Evolutionary conservation across 306 rosid species (phyloP).

Genomic region (Pterocarpus santalinus): DNA sequence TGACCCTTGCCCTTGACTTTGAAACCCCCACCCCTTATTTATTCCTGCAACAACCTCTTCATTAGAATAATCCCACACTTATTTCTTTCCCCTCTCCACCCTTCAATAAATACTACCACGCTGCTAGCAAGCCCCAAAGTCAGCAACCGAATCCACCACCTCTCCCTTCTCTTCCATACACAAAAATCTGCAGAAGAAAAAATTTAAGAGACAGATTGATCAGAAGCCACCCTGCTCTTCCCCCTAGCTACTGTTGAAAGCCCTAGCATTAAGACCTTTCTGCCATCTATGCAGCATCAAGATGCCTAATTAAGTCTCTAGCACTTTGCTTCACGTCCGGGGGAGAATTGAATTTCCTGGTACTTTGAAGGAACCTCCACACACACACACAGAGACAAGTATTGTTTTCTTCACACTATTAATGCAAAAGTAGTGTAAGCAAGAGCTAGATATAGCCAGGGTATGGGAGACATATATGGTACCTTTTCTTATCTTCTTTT

Average conservation of each 20-base stretch:
- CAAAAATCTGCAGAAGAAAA: not conserved
- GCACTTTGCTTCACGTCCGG: conserved; percentile 57
- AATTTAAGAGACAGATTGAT: conserved; percentile 48
- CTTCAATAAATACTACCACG: conserved; percentile 51
- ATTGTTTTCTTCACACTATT: conserved; percentile 39
- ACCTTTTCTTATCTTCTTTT: not conserved
- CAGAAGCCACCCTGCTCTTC: conserved; percentile 45
- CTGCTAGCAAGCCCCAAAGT: conserved; percentile 42
- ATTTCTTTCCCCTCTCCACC: conserved; percentile 43
- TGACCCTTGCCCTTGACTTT: conserved; percentile 57
- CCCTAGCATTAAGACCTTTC: conserved; percentile 64
- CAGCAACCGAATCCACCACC: not conserved
- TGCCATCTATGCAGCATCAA: conserved; percentile 60
- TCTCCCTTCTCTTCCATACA: no score
- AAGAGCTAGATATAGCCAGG: not conserved
- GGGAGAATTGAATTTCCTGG: conserved; percentile 16
- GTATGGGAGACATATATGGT: conserved; percentile 37
- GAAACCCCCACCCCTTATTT: conserved; percentile 61
- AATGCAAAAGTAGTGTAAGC: conserved; percentile 47
- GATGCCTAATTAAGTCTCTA: conserved; percentile 66
- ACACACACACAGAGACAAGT: not conserved
- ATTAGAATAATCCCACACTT: conserved; percentile 72
- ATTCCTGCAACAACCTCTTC: conserved; percentile 78
- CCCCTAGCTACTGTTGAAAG: conserved; percentile 17
- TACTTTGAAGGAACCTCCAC: conserved; percentile 4